These are phyloP conservation scores for Talaromyces pinophilus DNA, from an alignment of 2,329 filamentous ascomycete species.

Conservation along the genomic window DNA sequence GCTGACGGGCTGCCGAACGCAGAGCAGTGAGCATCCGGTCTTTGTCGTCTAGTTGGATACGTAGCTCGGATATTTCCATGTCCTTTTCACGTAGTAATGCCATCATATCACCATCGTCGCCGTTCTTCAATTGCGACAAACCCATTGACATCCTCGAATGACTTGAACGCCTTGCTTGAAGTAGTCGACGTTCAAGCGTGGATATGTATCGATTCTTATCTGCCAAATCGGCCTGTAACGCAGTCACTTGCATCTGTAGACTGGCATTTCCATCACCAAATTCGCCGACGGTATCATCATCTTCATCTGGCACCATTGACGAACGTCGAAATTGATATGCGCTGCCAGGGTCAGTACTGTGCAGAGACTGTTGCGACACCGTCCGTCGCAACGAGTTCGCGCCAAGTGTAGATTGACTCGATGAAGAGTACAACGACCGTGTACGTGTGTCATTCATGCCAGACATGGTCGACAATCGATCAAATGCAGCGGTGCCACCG, in stretches of 20 bases:
- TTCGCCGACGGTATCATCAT: conserved; percentile 74
- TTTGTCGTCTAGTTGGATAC: conserved; percentile 87
- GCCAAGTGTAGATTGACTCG: conserved; percentile 62
- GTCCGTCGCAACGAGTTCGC: conserved; percentile 62
- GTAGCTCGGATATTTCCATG: conserved; percentile 86
- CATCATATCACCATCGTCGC: conserved; percentile 74
- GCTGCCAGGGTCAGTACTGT: conserved; percentile 43
- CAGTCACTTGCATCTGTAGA: conserved; percentile 78
- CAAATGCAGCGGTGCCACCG: conserved; percentile 68
- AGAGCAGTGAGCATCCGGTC: conserved; percentile 89
- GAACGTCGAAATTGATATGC: conserved; percentile 27
- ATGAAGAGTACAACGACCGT: conserved; percentile 67
- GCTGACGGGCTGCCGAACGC: conserved; percentile 78
- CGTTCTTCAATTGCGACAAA: conserved; percentile 61
- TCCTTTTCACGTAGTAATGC: conserved; percentile 83
- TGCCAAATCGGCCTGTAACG: conserved; percentile 90
- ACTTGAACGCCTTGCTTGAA: conserved; percentile 87
- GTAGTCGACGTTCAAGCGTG: conserved; percentile 85
- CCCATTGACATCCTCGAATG: conserved; percentile 82
- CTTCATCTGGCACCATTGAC: conserved; percentile 47
- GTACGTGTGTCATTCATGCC: conserved; percentile 40
- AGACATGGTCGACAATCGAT: conserved; percentile 65
- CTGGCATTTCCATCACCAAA: conserved; percentile 85
- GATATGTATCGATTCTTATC: conserved; percentile 97
- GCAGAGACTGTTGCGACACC: conserved; percentile 65